phyloP scores from a whole-genome alignment of 257 asterid genomes.

The Solanum peruvianum region DNA sequence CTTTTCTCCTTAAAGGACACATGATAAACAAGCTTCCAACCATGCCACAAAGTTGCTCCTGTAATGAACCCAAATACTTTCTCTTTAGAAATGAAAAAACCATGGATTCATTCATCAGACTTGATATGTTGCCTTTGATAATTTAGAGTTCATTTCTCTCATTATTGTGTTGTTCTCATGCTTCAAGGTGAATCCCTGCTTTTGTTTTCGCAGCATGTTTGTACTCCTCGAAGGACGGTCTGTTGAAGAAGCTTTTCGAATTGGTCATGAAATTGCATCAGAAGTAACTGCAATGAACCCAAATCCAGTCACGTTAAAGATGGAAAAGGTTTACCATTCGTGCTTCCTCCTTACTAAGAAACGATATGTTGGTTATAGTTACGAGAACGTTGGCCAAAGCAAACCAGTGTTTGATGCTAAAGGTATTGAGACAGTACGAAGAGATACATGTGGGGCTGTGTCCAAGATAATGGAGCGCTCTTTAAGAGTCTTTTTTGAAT shows the following conservation, averaged over 20 bases:
- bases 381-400: slow-evolving; percentile 70
- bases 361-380: slow-evolving; percentile 94
- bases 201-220: slow-evolving; percentile 65
- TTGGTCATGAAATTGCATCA: slow-evolving; percentile 88
- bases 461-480: slow-evolving; percentile 88
- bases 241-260: slow-evolving; percentile 53
- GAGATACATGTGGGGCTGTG: slow-evolving; percentile 94
- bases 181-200: background rate
- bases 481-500: slow-evolving; percentile 64
- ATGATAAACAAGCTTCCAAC: background rate
- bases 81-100: background rate
- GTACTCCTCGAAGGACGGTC: slow-evolving; percentile 93
- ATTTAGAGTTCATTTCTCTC: background rate
- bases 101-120: background rate
- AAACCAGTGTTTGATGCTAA: slow-evolving; percentile 86
- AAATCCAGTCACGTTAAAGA: slow-evolving; percentile 65
- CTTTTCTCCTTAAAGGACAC: background rate
- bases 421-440: slow-evolving; percentile 91
- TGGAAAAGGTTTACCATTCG: slow-evolving; percentile 91
- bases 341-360: slow-evolving; percentile 96
- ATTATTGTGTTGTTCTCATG: background rate
- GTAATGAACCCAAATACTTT: background rate
- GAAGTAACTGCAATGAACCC: slow-evolving; percentile 81
- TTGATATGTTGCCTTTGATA: background rate
- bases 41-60: background rate